Percentiles rank a stretch among this genome's conserved stretches.
phyloP scores from a whole-genome alignment of 495 filamentous ascomycete species.

The Neurospora tetrasperma region DNA sequence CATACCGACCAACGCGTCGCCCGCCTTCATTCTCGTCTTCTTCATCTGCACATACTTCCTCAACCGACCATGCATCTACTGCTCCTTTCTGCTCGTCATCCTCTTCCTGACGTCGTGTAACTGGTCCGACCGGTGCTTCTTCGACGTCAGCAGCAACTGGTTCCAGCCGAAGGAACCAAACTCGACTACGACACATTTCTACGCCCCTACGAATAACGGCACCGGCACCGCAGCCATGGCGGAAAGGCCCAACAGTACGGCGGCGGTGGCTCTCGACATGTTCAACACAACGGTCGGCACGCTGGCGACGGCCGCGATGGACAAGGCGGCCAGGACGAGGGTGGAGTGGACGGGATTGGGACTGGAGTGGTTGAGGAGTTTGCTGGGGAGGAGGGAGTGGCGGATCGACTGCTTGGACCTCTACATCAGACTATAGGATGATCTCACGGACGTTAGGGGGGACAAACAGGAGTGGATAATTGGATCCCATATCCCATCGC shows the following conservation, averaged over 20 bases:
- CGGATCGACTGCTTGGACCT: constrained; percentile 75
- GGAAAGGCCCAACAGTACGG: neutral
- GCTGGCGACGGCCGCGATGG: constrained; percentile 54
- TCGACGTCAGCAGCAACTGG: constrained; percentile 76
- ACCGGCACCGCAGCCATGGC: constrained; percentile 29
- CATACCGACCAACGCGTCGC: constrained; percentile 68
- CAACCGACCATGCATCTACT: constrained; percentile 84
- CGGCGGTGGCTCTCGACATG: constrained; percentile 43
- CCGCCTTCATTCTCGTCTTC: constrained; percentile 82
- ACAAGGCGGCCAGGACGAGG: constrained; percentile 43
- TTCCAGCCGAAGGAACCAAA: constrained; percentile 49
- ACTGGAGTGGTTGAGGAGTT: constrained; percentile 69
- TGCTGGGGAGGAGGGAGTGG: constrained; percentile 70
- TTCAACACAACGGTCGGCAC: constrained; percentile 60
- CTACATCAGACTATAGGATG: constrained; percentile 53
- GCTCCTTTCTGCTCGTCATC: constrained; percentile 77
- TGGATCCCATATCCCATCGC: neutral
- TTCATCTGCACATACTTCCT: constrained; percentile 84
- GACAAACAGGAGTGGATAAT: neutral
- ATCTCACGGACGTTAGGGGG: neutral
- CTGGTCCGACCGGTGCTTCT: constrained; percentile 85
- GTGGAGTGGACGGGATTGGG: constrained; percentile 72
- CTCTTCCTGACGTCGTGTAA: constrained; percentile 84
- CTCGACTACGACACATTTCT: constrained; percentile 11
- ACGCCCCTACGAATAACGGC: constrained; percentile 22